Evolutionary conservation across 257 asterid species (phyloP).

Genomic region (Thymus mandschuricus): DNA sequence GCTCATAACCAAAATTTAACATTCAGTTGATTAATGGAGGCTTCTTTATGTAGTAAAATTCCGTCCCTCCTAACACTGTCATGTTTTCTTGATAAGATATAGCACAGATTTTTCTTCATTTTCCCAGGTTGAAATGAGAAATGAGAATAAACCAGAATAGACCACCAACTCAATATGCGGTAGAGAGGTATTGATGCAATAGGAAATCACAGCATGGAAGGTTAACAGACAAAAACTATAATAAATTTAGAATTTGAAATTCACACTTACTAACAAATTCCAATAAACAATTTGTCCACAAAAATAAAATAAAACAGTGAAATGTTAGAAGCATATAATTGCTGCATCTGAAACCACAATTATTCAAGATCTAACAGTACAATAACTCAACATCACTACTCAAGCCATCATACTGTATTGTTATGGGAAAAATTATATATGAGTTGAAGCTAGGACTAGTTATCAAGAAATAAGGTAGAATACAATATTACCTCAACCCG

Average conservation of each 20-base stretch:
- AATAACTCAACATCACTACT: slow-evolving; percentile 27
- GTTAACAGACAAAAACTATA: not conserved
- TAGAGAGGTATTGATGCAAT: not conserved
- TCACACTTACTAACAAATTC: not conserved
- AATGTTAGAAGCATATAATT: not conserved
- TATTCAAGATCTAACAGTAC: slow-evolving; percentile 11
- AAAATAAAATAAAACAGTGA: not conserved
- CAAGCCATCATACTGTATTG: not conserved
- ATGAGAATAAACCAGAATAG: not conserved
- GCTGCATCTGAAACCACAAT: not conserved
- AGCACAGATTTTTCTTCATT: slow-evolving; percentile 16
- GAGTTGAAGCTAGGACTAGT: slow-evolving; percentile 13
- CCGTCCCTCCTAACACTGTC: slow-evolving; percentile 13
- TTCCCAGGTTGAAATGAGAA: slow-evolving; percentile 7
- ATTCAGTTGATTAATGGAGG: slow-evolving; percentile 7
- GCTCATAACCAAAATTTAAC: not conserved
- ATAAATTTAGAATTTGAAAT: not conserved
- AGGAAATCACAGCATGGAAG: not conserved
- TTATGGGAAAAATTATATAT: not conserved
- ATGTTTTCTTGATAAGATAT: slow-evolving; percentile 1
- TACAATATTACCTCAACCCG: slow-evolving; percentile 79
- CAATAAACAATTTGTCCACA: not conserved
- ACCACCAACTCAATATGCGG: slow-evolving; percentile 1
- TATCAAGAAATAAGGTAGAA: slow-evolving; percentile 7
- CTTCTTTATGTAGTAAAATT: slow-evolving; percentile 5